These are phyloP conservation scores for Blumeria hordei DNA, from an alignment of 2,329 filamentous ascomycete species.

Conservation along the genomic window DNA sequence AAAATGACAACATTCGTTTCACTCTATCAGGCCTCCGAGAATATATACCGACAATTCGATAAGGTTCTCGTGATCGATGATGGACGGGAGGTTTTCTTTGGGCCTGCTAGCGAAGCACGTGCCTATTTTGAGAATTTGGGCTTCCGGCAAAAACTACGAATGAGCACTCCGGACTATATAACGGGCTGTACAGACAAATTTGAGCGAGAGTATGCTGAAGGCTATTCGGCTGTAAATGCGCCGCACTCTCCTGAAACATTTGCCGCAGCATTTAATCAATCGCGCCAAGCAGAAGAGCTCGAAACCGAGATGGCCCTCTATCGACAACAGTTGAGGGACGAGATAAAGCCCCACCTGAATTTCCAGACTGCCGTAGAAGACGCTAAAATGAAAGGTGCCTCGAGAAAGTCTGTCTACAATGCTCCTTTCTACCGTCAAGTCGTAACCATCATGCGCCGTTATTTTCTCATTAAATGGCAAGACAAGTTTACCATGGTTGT, in stretches of 20 bases:
- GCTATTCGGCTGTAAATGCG: constrained; percentile 37
- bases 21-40: constrained; percentile 43
- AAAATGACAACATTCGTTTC: constrained; percentile 46
- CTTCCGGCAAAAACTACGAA: constrained; percentile 26
- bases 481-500: constrained; percentile 56
- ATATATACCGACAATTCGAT: constrained; percentile 51
- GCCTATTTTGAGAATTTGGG: constrained; percentile 42
- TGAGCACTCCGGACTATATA: constrained; percentile 57
- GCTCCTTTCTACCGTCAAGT: constrained; percentile 66
- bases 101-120: constrained; percentile 33
- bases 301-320: constrained; percentile 45
- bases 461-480: constrained; percentile 69
- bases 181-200: constrained; percentile 61
- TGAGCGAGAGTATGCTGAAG: constrained; percentile 51
- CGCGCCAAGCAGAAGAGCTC: constrained; percentile 29
- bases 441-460: constrained; percentile 61
- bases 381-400: constrained; percentile 50
- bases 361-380: constrained; percentile 55
- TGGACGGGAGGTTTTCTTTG: constrained; percentile 43
- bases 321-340: constrained; percentile 33
- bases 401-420: constrained; percentile 53
- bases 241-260: constrained; percentile 45
- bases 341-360: constrained; percentile 46
- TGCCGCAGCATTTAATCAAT: constrained; percentile 44
- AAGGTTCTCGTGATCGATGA: constrained; percentile 58